Percentiles rank a stretch among this genome's conserved stretches.
These are phyloP conservation scores for Paspalum notatum DNA, from an alignment of 176 grass and related monocot genomes.

Conservation along the genomic window DNA sequence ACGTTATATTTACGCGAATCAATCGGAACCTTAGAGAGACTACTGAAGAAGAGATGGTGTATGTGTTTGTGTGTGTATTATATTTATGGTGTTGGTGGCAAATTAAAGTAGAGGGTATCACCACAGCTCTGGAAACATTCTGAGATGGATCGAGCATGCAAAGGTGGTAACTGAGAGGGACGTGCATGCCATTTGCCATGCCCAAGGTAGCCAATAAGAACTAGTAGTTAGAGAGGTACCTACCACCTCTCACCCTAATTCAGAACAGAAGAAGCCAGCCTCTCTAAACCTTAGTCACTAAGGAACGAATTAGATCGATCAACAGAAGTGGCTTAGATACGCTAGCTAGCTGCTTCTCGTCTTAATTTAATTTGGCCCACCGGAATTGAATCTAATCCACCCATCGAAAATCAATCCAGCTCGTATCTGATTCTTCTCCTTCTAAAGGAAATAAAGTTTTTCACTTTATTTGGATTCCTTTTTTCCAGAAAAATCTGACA, in stretches of 20 bases:
- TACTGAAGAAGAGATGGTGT: too few species aligned
- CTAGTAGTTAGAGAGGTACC: background rate
- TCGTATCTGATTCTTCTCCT: background rate
- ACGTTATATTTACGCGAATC: too few species aligned
- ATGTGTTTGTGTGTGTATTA: too few species aligned
- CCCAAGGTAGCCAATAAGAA: background rate
- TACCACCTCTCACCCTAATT: background rate
- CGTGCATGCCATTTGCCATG: background rate
- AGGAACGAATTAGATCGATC: slow-evolving; percentile 19
- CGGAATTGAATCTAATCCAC: too few species aligned
- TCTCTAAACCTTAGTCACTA: slow-evolving; percentile 43
- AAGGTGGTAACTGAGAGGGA: slow-evolving; percentile 21
- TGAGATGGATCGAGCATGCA: background rate
- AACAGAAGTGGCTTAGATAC: background rate
- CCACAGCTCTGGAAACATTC: slow-evolving; percentile 7
- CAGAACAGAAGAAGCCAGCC: background rate
- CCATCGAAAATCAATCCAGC: too few species aligned
- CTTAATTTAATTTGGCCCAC: too few species aligned
- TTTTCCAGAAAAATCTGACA: too few species aligned
- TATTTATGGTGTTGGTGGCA: too few species aligned
- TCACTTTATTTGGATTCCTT: background rate
- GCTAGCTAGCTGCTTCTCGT: too few species aligned
- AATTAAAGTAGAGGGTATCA: background rate
- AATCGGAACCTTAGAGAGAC: too few species aligned
- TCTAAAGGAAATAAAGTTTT: background rate